phyloP scores from a whole-genome alignment of 352 stramenopile species.

The Pythium myriotylum region DNA sequence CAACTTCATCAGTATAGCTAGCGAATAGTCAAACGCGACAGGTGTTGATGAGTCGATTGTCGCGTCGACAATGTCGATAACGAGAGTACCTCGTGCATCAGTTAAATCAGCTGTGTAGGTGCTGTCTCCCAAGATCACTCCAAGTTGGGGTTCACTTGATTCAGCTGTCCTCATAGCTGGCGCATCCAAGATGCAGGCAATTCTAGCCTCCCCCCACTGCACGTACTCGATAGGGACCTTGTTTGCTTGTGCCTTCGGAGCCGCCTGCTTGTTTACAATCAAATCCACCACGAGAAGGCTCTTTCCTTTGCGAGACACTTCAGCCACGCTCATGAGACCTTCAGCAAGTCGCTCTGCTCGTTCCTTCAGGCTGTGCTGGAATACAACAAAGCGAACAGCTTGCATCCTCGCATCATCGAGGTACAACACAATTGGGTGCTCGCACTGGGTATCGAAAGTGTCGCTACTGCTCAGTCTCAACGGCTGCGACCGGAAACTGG shows the following conservation, averaged over 20 bases:
- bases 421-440: background rate
- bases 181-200: too few relatives aligned
- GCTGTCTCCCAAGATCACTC: background rate
- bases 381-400: conserved; percentile 18
- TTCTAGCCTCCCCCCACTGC: too few relatives aligned
- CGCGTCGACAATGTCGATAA: conserved; percentile 12
- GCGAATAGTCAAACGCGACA: background rate
- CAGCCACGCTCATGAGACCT: conserved; percentile 1
- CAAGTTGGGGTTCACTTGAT: background rate
- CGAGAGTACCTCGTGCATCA: conserved; percentile 8
- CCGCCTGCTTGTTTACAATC: background rate
- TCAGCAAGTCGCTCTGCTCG: conserved; percentile 15
- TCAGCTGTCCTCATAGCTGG: background rate
- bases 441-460: background rate
- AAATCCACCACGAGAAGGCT: conserved; percentile 1
- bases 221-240: too few relatives aligned
- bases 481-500: conserved; percentile 4
- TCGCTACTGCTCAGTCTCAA: conserved; percentile 1
- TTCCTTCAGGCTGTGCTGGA: conserved; percentile 17
- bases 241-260: too few relatives aligned
- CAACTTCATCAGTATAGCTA: conserved; percentile 6
- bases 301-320: background rate
- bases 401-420: conserved; percentile 15
- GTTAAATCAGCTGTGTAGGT: background rate
- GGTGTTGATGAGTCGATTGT: background rate